Base-by-base conservation (phyloP, 768 basidiomycete genomes). In the Pleurotus giganteus region DNA sequence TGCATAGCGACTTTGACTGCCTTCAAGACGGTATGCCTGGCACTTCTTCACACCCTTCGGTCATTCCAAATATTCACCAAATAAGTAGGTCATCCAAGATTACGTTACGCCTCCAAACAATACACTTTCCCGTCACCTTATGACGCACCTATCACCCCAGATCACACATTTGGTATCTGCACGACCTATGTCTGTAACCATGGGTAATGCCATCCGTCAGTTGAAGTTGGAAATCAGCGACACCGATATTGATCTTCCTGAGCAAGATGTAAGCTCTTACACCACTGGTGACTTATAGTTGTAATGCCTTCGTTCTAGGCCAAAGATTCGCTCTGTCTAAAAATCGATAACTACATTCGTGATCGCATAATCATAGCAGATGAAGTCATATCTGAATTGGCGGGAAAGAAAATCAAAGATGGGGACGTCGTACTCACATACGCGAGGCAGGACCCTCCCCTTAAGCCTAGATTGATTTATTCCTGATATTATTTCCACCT, bases 141-240 rank as follows among this genome's bases (percentile, higher is more conserved):
- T 92, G 82, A 90, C 89, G 8, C 84, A 95, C 70, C 80, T 97
- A 36, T 94, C 92, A 2, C 91, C 92, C 19, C 94, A 97, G 78
- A 96, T 97, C 61, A 87, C 86, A 15, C 87, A 95, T 69, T 81
- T 96, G 8, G 90, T 94, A 6, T 82, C 86, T 36, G 91, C 92
- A 17, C 80, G 94, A 47, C 91, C 93, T 0, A 89, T 95, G 88
- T 89, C 91, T 15, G 85, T 93, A 19, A 90, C 92, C 23, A 94
- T 95, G 90, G 93, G 94, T 0, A 96, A 94, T 65, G 92, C 94
- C 0, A 92, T 94, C 61, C 83, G 94, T 56, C 89, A 95, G 68
- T 77, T 99, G 62, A 99, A 99, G 74, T 76, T 96, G 54, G 94
- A 98, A 64, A 97, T 99, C 65, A 94, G 92, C 64, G 83, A 81